Conservation (phyloP, 2,329 filamentous ascomycete genomes). For the Monosporascus sp. region DNA sequence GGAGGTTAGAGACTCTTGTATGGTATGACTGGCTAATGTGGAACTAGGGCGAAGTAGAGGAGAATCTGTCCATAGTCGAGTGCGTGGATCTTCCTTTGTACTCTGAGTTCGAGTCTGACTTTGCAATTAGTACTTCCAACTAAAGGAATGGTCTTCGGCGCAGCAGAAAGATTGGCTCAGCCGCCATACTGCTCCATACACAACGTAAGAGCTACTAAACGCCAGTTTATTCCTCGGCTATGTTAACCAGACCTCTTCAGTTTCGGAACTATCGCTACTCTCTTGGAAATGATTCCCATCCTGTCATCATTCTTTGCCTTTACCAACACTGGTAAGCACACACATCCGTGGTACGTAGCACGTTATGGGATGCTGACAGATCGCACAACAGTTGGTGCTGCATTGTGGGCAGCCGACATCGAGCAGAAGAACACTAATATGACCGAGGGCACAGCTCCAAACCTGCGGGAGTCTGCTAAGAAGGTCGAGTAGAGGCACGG, state of each 20-base stretch:
- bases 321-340: constrained; percentile 66
- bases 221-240: constrained; percentile 5
- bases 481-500: constrained; percentile 37
- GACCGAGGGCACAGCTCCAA: constrained; percentile 46
- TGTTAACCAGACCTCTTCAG: constrained; percentile 37
- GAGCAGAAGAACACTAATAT: constrained; percentile 52
- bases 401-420: constrained; percentile 88
- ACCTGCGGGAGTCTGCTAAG: constrained; percentile 43
- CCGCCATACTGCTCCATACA: constrained; percentile 69
- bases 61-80: constrained; percentile 46
- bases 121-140: constrained; percentile 73
- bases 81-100: constrained; percentile 29
- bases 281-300: constrained; percentile 81
- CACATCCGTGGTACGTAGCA: constrained; percentile 1
- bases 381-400: constrained; percentile 64
- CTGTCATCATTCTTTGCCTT: constrained; percentile 80
- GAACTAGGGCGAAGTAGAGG: constrained; percentile 42
- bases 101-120: constrained; percentile 35
- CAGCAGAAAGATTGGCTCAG: constrained; percentile 66
- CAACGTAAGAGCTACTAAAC: constrained; percentile 54
- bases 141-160: constrained; percentile 72
- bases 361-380: constrained; percentile 10
- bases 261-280: constrained; percentile 66
- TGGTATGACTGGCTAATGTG: constrained; percentile 5
- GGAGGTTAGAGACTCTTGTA: background rate